Evolutionary conservation across 176 grass and related monocot genomes (phyloP).

Genomic region (Tuctoria greenei): DNA sequence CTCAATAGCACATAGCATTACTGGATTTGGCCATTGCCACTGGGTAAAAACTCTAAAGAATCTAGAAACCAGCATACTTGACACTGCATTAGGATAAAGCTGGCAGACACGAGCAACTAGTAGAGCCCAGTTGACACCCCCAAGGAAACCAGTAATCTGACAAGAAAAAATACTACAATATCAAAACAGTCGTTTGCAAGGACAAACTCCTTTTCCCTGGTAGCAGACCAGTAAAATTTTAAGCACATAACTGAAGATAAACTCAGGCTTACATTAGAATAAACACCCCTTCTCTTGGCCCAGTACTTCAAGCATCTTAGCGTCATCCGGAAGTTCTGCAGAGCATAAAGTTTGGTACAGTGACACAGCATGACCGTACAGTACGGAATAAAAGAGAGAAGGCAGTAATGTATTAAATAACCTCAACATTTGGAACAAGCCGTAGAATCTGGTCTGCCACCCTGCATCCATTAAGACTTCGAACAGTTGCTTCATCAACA

Average conservation of each 20-base stretch:
- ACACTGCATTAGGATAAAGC: slow-evolving; percentile 91
- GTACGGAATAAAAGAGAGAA: background rate
- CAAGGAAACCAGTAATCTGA: slow-evolving; percentile 95
- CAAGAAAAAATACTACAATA: slow-evolving; percentile 19
- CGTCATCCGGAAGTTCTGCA: slow-evolving; percentile 83
- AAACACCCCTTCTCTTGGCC: slow-evolving; percentile 88
- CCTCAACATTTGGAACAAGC: slow-evolving; percentile 89
- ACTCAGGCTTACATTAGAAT: slow-evolving; percentile 76
- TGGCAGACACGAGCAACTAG: slow-evolving; percentile 86
- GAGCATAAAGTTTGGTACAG: slow-evolving; percentile 37
- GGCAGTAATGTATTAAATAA: slow-evolving; percentile 18
- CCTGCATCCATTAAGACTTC: slow-evolving; percentile 97
- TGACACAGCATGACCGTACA: background rate
- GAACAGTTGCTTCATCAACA: slow-evolving; percentile 84
- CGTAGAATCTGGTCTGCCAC: slow-evolving; percentile 90
- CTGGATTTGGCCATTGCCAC: slow-evolving; percentile 96
- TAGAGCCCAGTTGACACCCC: slow-evolving; percentile 95
- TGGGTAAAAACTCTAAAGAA: slow-evolving; percentile 94
- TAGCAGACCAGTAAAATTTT: background rate
- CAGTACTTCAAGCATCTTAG: slow-evolving; percentile 92
- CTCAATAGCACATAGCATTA: slow-evolving; percentile 89
- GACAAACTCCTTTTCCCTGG: background rate
- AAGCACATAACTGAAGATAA: slow-evolving; percentile 19
- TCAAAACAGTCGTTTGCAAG: background rate
- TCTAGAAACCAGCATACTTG: slow-evolving; percentile 90